Evolutionary conservation across 2,329 filamentous ascomycete species (phyloP), one percentile per base, ranked within the genome.

Genomic region (Chaetomium sp.): DNA sequence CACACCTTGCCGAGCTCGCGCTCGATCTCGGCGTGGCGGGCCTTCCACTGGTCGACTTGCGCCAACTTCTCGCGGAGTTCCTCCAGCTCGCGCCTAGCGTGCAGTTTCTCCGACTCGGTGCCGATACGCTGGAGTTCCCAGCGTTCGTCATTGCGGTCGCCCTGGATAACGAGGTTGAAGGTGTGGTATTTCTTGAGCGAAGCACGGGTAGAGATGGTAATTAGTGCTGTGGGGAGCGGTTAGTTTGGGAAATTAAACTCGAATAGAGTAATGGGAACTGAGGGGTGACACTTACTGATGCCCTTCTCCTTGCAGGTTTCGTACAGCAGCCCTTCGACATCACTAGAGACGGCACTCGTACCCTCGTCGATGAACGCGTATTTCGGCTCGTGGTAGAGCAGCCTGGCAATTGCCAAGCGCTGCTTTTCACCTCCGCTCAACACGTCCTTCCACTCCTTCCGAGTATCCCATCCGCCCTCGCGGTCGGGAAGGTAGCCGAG

Each of bases 371-470:
- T 84, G 65, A 99, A 90, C 2, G 91, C 94, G 68, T 95, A 99
- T 58, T 87, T 80, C 12, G 94, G 94, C 73, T 97, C 92, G 67
- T 99, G 94, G 67, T 99, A 99, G 42, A 97, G 76, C 49, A 99
- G 71, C 45, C 94, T 79, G 4, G 95, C 92, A 65, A 99, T 90
- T 0, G 84, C 90, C 81, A 99, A 89, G 27, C 94, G 80, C 74
- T 99, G 94, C 75, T 99, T 99, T 78, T 99, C 94, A 10, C 94
- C 94, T 41, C 94, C 94, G 61, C 87, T 92, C n/a, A 99, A 78
- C 4, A 99, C 90, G 64, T 97, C 92, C 73, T 97, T 96, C 94
- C 94, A 99, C 68, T 96, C 91, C 72, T 99, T 97, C 55, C 90
- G 82, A 4, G 90, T 94, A 68, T 99, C 90, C 91, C 91, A 97